phyloP scores from a whole-genome alignment of 345 rosid species.

The Citrus inodora region DNA sequence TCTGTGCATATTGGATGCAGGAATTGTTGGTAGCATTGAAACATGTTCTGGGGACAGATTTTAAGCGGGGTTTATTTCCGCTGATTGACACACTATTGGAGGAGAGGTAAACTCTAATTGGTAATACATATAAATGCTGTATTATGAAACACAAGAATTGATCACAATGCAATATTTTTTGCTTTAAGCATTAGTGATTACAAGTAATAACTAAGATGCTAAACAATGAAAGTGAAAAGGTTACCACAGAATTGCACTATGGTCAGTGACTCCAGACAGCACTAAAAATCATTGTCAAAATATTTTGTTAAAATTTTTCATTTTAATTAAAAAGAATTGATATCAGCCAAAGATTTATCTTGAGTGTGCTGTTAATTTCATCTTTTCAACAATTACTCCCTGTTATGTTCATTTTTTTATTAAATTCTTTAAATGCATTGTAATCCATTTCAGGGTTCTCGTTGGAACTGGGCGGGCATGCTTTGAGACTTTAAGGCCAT shows the following conservation, averaged over 20 bases:
- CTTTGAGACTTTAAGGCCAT: constrained; percentile 93
- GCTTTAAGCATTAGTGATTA: background rate
- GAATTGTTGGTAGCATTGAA: constrained; percentile 92
- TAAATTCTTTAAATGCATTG: background rate
- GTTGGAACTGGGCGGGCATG: constrained; percentile 99
- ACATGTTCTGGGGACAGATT: constrained; percentile 98
- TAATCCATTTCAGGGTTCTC: constrained; percentile 59
- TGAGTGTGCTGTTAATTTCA: background rate
- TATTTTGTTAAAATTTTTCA: background rate
- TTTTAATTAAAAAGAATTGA: background rate
- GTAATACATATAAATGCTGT: background rate
- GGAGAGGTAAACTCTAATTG: constrained; percentile 56
- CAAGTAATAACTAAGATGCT: background rate
- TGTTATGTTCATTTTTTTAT: background rate
- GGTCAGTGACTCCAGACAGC: background rate
- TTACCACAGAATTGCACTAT: background rate
- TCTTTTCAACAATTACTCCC: background rate
- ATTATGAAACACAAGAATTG: background rate
- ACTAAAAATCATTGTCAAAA: background rate
- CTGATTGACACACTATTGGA: constrained; percentile 92
- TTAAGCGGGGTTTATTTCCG: constrained; percentile 97
- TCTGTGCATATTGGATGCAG: constrained; percentile 46
- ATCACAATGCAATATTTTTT: background rate
- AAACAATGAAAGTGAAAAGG: background rate
- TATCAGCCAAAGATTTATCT: background rate